These are phyloP conservation scores for Aspergillus spinulosporus DNA, from an alignment of 2,329 filamentous ascomycete genomes.

Conservation along the genomic window DNA sequence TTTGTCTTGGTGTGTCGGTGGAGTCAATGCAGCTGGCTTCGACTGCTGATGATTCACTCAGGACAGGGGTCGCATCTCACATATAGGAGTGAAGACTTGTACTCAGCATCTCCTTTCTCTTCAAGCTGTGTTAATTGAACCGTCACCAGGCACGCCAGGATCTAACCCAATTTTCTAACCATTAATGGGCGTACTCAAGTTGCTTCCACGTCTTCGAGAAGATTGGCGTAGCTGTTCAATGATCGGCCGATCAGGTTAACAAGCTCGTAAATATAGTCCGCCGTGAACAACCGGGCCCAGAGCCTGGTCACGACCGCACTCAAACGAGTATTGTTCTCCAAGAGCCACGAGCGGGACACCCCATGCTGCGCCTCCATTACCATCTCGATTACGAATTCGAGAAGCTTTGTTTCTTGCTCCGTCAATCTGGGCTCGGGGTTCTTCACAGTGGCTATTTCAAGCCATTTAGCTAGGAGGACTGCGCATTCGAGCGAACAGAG, in stretches of 20 bases:
- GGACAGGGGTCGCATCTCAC: no score
- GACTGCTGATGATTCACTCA: no score
- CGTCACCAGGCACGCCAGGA: no score
- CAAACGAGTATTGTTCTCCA: conserved; percentile 35
- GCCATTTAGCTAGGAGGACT: conserved; percentile 53
- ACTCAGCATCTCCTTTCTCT: no score
- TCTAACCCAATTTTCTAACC: no score
- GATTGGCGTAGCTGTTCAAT: conserved; percentile 35
- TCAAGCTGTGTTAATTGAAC: no score
- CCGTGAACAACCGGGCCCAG: conserved; percentile 38
- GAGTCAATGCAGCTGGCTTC: no score
- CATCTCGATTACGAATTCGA: conserved; percentile 42
- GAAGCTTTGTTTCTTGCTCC: conserved; percentile 34
- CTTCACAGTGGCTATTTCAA: conserved; percentile 32
- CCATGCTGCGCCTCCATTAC: conserved; percentile 38
- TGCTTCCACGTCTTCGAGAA: conserved; percentile 24
- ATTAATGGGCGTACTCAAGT: neutral
- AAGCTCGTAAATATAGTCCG: conserved; percentile 41
- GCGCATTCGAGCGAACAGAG: conserved; percentile 58
- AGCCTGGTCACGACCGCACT: conserved; percentile 35
- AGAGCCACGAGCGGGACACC: conserved; percentile 32
- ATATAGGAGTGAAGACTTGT: no score
- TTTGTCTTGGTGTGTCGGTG: no score
- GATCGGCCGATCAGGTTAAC: conserved; percentile 38
- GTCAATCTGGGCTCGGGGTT: conserved; percentile 30